Evolutionary conservation across 495 filamentous ascomycete genomes (phyloP).

Genomic region (Hypoxylon fuscum): DNA sequence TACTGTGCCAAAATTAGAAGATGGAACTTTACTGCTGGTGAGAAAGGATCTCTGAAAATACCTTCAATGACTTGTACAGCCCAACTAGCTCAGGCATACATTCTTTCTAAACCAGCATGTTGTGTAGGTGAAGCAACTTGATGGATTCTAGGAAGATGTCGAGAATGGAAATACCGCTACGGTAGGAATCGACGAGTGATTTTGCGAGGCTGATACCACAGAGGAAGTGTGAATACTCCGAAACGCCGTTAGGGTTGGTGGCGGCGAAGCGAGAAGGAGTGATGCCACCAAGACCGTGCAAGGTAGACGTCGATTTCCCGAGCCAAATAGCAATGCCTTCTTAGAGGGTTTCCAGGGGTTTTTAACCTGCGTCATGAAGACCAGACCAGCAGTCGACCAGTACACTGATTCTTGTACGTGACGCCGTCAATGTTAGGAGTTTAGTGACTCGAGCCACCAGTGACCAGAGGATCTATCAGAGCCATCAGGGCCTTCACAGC

Average conservation of each 20-base stretch:
- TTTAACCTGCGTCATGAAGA: constrained; percentile 30
- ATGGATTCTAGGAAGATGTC: constrained; percentile 48
- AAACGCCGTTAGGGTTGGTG: constrained; percentile 56
- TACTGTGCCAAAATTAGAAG: constrained; percentile 44
- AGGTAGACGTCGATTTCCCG: constrained; percentile 55
- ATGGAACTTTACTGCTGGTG: constrained; percentile 42
- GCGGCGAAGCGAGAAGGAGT: constrained; percentile 55
- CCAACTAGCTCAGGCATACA: constrained; percentile 45
- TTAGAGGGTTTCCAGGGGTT: constrained; percentile 34
- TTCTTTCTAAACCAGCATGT: constrained; percentile 54
- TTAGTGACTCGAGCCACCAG: too few relatives aligned
- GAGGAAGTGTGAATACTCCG: constrained; percentile 61
- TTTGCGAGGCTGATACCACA: constrained; percentile 57
- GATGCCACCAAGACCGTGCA: constrained; percentile 44
- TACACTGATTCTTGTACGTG: constrained; percentile 47
- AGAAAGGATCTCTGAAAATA: constrained; percentile 38
- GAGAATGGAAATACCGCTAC: constrained; percentile 44
- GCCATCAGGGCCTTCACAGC: too few relatives aligned
- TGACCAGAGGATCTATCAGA: too few relatives aligned
- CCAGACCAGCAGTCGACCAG: constrained; percentile 26
- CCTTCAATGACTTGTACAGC: constrained; percentile 34
- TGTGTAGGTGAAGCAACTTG: constrained; percentile 54
- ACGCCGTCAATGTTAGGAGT: too few relatives aligned
- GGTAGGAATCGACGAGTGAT: constrained; percentile 48
- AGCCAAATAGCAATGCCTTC: constrained; percentile 53